phyloP scores from a whole-genome alignment of 345 rosid species.

The Rhizophora apiculata region DNA sequence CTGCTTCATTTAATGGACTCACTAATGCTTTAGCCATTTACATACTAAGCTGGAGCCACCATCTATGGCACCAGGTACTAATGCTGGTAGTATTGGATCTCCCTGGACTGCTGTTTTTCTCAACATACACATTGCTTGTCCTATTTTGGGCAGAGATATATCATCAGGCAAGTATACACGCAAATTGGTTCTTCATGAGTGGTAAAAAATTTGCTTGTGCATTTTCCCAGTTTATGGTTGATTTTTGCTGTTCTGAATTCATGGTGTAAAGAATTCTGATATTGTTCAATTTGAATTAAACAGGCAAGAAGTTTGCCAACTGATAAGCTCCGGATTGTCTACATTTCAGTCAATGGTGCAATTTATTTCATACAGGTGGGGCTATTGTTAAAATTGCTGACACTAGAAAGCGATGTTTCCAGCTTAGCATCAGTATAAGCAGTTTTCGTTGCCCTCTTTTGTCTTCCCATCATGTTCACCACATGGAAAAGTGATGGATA shows the following conservation, averaged over 20 bases:
- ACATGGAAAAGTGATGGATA: too few species aligned
- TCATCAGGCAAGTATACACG: slow-evolving; percentile 69
- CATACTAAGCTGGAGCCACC: slow-evolving; percentile 11
- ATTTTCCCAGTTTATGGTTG: neutral
- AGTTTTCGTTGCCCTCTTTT: neutral
- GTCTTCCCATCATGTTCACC: too few species aligned
- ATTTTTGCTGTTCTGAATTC: neutral
- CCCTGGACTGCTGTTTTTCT: slow-evolving; percentile 87
- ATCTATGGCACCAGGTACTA: slow-evolving; percentile 52
- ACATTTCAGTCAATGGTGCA: slow-evolving; percentile 53
- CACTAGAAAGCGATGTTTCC: neutral
- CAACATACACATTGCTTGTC: slow-evolving; percentile 86
- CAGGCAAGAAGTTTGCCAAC: slow-evolving; percentile 99
- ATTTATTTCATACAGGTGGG: slow-evolving; percentile 80
- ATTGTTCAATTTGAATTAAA: slow-evolving; percentile 17
- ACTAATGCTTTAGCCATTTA: neutral
- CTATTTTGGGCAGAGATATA: slow-evolving; percentile 99
- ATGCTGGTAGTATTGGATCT: slow-evolving; percentile 67
- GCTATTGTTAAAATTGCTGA: neutral
- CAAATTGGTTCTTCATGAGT: neutral
- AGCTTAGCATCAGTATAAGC: neutral
- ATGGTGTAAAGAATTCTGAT: slow-evolving; percentile 18
- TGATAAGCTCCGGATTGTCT: slow-evolving; percentile 69
- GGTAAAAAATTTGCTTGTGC: neutral
- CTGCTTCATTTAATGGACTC: neutral